Percentiles rank a stretch among this genome's conserved stretches.
Conservation (phyloP, 1,139 yeast genomes). For the Meyerozyma elateridarum region DNA sequence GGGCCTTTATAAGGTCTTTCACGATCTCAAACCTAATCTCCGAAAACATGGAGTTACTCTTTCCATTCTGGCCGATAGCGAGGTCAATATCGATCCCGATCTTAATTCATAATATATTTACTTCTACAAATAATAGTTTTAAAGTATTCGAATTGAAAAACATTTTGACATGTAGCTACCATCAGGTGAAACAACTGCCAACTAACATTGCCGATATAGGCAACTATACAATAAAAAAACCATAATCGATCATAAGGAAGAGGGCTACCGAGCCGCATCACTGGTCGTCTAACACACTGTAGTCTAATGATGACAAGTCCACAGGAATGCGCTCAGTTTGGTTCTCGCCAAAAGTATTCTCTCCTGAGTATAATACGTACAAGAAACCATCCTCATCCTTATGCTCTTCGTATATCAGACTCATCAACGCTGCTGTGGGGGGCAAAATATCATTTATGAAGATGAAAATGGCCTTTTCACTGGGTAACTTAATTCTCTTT, state of each 20-base stretch:
- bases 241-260: too few species aligned
- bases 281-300: not conserved
- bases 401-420: constrained; percentile 91
- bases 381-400: constrained; percentile 97
- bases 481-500: constrained; percentile 90
- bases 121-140: too few species aligned
- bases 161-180: too few species aligned
- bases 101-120: too few species aligned
- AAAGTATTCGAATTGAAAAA: too few species aligned
- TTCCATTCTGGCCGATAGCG: too few species aligned
- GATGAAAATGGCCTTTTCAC: constrained; percentile 96
- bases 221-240: too few species aligned
- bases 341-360: constrained; percentile 68
- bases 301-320: constrained; percentile 19
- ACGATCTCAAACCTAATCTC: not conserved
- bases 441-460: constrained; percentile 96
- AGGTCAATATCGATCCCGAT: too few species aligned
- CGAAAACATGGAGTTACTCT: too few species aligned
- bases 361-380: constrained; percentile 87
- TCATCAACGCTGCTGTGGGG: constrained; percentile 96
- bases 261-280: too few species aligned
- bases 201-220: too few species aligned
- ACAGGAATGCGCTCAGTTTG: constrained; percentile 24
- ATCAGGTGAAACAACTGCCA: too few species aligned
- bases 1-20: not conserved